These are phyloP conservation scores for Favolaschia claudopus DNA, from an alignment of 768 basidiomycete genomes.

Conservation along the genomic window DNA sequence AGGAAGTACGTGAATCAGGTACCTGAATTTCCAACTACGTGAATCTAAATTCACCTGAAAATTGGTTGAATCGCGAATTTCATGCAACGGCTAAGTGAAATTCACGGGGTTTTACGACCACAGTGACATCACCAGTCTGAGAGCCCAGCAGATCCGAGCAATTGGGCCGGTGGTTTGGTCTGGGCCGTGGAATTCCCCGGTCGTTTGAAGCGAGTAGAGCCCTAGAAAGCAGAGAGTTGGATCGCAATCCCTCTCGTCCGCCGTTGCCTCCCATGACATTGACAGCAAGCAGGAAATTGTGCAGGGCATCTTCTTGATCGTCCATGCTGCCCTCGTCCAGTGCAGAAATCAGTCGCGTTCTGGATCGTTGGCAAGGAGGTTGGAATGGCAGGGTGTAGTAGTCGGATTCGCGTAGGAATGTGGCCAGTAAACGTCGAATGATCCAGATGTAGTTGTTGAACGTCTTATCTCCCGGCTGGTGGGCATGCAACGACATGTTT, in stretches of 20 bases:
- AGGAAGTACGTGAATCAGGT: too few species aligned
- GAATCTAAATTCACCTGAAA: too few species aligned
- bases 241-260: background rate
- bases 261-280: constrained; percentile 20
- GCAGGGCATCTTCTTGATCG: background rate
- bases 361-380: background rate
- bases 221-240: constrained; percentile 25
- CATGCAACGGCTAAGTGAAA: too few species aligned
- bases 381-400: background rate
- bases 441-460: constrained; percentile 17
- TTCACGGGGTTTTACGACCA: too few species aligned
- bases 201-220: background rate
- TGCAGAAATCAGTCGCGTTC: background rate
- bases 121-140: background rate
- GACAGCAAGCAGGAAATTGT: background rate
- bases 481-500: constrained; percentile 33
- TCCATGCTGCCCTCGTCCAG: background rate
- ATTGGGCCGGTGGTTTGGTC: background rate
- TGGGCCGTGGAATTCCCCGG: constrained; percentile 7
- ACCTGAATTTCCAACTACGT: too few species aligned
- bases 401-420: constrained; percentile 1
- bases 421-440: constrained; percentile 8
- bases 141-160: constrained; percentile 15
- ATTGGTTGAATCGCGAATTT: too few species aligned
- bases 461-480: constrained; percentile 16